These are phyloP conservation scores for Phytophthora europaea DNA, from an alignment of 352 stramenopile genomes.

Conservation along the genomic window DNA sequence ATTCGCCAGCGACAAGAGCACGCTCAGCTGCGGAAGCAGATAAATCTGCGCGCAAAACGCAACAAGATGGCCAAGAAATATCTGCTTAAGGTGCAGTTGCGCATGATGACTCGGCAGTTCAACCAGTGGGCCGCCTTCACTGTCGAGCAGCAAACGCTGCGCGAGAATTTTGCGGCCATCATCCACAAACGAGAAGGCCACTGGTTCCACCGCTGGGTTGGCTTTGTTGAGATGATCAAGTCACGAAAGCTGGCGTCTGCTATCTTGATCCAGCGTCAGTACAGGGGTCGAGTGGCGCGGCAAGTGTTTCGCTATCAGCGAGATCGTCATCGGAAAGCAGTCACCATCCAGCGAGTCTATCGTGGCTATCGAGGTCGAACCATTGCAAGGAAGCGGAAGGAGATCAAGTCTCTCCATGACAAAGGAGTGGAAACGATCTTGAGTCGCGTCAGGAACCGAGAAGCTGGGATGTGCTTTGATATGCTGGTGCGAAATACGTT, in stretches of 20 bases:
- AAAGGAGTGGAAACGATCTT: slow-evolving; percentile 37
- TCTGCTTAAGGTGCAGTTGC: slow-evolving; percentile 61
- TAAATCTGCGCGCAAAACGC: slow-evolving; percentile 60
- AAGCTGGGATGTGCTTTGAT: slow-evolving; percentile 41
- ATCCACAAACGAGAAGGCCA: slow-evolving; percentile 47
- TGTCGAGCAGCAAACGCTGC: slow-evolving; percentile 49
- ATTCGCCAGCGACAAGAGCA: slow-evolving; percentile 34
- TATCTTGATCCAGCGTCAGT: slow-evolving; percentile 69
- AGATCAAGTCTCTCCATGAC: slow-evolving; percentile 48
- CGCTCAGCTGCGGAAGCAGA: slow-evolving; percentile 39
- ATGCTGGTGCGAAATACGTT: slow-evolving; percentile 32
- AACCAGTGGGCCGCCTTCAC: slow-evolving; percentile 61
- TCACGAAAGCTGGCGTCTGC: slow-evolving; percentile 36
- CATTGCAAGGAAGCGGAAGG: slow-evolving; percentile 18
- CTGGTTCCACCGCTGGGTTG: slow-evolving; percentile 65
- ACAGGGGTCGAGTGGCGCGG: slow-evolving; percentile 62
- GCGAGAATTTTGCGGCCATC: slow-evolving; percentile 55
- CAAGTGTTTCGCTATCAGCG: slow-evolving; percentile 55
- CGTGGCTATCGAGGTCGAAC: slow-evolving; percentile 51
- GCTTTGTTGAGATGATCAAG: slow-evolving; percentile 46
- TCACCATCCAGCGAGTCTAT: slow-evolving; percentile 67
- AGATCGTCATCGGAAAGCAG: slow-evolving; percentile 30
- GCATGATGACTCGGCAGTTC: slow-evolving; percentile 59
- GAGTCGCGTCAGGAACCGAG: slow-evolving; percentile 42
- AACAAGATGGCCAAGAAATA: slow-evolving; percentile 65